A percentile compares a stretch with the other conserved stretches of the same genome.
Evolutionary conservation across 371 early-diverging fungal species (phyloP).

Genomic region (Catenaria anguillulae): DNA sequence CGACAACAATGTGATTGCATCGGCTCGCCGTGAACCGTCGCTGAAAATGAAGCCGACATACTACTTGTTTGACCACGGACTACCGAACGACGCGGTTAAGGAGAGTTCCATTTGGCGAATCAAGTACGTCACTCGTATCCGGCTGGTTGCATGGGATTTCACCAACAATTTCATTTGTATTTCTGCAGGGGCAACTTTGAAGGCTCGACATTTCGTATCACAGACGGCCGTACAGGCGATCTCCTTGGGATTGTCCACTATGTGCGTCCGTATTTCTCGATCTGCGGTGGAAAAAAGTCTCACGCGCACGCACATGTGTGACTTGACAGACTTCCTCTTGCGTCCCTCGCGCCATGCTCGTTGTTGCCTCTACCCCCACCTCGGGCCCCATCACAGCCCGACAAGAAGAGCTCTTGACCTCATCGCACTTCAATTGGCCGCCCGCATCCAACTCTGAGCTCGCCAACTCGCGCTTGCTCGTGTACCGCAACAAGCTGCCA

Average conservation of each 20-base stretch:
- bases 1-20: background rate
- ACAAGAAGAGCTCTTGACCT: background rate
- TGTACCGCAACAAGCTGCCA: constrained; percentile 38
- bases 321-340: background rate
- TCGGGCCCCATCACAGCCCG: background rate
- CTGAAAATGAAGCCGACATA: constrained; percentile 1
- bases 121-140: background rate
- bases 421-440: background rate
- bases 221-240: background rate
- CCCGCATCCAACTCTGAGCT: constrained; percentile 7
- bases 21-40: background rate
- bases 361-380: background rate
- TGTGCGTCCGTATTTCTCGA: too few relatives aligned
- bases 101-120: background rate
- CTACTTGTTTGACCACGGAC: background rate
- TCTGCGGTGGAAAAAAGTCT: too few relatives aligned
- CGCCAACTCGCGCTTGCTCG: constrained; percentile 21
- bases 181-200: constrained; percentile 1
- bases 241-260: background rate
- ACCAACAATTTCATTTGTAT: background rate
- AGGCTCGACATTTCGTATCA: background rate
- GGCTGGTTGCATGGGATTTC: background rate
- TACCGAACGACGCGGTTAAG: background rate
- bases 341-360: background rate
- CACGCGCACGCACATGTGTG: too few relatives aligned